Conservation (phyloP, 768 basidiomycete genomes). For the Hypholoma fasciculare region DNA sequence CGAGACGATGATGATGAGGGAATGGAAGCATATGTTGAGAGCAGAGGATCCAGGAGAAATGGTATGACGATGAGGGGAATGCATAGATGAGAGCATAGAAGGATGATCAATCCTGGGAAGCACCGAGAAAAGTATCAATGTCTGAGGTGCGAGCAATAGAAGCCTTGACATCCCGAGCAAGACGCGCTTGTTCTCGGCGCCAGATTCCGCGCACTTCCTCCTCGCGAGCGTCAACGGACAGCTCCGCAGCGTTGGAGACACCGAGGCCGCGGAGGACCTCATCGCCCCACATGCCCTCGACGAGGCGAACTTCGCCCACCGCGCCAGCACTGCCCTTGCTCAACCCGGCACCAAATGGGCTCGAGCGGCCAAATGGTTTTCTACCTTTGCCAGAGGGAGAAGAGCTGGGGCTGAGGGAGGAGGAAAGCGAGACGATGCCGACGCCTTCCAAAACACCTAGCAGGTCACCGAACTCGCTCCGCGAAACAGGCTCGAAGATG, state of each 20-base stretch:
- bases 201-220: slow-evolving; percentile 39
- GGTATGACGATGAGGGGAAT: slow-evolving; percentile 1
- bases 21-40: slow-evolving; percentile 8
- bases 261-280: slow-evolving; percentile 76
- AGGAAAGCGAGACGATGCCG: slow-evolving; percentile 55
- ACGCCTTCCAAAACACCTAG: slow-evolving; percentile 71
- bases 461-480: slow-evolving; percentile 77
- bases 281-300: slow-evolving; percentile 62
- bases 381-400: slow-evolving; percentile 47
- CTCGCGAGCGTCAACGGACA: slow-evolving; percentile 24
- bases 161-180: slow-evolving; percentile 44
- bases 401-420: slow-evolving; percentile 27
- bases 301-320: slow-evolving; percentile 55
- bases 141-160: slow-evolving; percentile 13
- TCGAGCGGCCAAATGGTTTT: slow-evolving; percentile 53
- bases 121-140: slow-evolving; percentile 38
- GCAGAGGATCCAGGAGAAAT: not conserved
- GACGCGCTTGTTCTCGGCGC: slow-evolving; percentile 47
- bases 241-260: slow-evolving; percentile 30
- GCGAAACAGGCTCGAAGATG: slow-evolving; percentile 63
- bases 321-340: slow-evolving; percentile 34
- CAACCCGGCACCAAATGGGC: slow-evolving; percentile 51
- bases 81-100: slow-evolving; percentile 17
- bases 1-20: slow-evolving; percentile 5
- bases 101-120: slow-evolving; percentile 40